These are phyloP conservation scores for Coemansia sp. DNA, from an alignment of 192 early-diverging fungal species.

Conservation along the genomic window DNA sequence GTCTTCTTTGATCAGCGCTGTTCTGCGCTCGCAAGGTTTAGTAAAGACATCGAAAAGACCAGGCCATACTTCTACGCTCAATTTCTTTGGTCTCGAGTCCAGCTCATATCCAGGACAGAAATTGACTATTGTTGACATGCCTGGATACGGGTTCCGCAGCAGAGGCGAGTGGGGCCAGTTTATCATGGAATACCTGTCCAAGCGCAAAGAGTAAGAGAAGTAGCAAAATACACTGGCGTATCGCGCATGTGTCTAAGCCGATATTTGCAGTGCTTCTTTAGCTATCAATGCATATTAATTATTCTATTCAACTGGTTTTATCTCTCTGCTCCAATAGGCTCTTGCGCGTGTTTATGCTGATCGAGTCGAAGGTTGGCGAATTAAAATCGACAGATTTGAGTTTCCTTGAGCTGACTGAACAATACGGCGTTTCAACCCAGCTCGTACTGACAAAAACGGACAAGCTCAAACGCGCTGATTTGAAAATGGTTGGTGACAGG, in stretches of 20 bases:
- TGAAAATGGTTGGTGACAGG: conserved; percentile 15
- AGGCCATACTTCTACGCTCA: conserved; percentile 47
- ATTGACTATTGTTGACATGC: conserved; percentile 57
- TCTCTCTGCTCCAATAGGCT: conserved; percentile 20
- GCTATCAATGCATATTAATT: background rate
- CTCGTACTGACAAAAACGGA: conserved; percentile 53
- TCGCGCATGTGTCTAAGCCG: background rate
- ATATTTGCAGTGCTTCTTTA: background rate
- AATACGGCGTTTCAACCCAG: conserved; percentile 28
- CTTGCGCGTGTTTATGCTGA: conserved; percentile 48
- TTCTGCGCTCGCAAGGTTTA: conserved; percentile 33
- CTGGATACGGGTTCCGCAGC: conserved; percentile 59
- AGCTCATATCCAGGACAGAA: conserved; percentile 8
- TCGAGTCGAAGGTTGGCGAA: conserved; percentile 58
- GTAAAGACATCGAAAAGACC: conserved; percentile 56
- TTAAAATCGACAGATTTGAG: conserved; percentile 47
- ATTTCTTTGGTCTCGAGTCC: conserved; percentile 45
- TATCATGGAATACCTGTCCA: conserved; percentile 45
- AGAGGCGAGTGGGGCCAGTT: conserved; percentile 54
- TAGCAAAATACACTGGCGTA: background rate
- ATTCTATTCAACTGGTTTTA: background rate
- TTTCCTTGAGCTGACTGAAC: conserved; percentile 44
- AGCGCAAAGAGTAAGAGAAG: conserved; percentile 35
- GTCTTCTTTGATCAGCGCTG: conserved; percentile 51
- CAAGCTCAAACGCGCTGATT: conserved; percentile 38